Evolutionary conservation across 768 basidiomycete species (phyloP).

Genomic region (Macrocybe gigantea): DNA sequence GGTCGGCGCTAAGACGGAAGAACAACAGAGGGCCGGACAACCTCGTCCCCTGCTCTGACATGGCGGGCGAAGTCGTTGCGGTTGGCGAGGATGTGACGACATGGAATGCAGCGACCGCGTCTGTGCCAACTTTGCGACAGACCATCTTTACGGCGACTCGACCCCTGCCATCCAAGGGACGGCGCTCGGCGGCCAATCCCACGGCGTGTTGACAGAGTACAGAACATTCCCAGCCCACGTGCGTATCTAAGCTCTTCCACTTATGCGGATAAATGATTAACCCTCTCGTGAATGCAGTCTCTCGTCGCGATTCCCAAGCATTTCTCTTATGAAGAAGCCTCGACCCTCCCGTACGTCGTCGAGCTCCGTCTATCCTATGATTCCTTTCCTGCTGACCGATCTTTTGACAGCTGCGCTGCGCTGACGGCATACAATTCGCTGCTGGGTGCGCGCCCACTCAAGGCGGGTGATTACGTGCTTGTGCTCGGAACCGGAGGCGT

Average conservation of each 20-base stretch:
- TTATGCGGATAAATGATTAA: background rate
- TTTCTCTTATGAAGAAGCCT: conserved; percentile 57
- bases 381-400: background rate
- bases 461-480: conserved; percentile 55
- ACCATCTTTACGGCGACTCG: conserved; percentile 41
- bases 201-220: conserved; percentile 52
- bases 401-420: conserved; percentile 42
- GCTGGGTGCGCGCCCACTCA: conserved; percentile 40
- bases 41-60: conserved; percentile 40
- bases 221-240: conserved; percentile 43
- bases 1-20: background rate
- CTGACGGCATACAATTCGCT: conserved; percentile 63
- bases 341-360: conserved; percentile 48
- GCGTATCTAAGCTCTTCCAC: background rate
- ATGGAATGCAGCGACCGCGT: conserved; percentile 54
- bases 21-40: conserved; percentile 10
- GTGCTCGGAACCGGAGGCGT: conserved; percentile 54
- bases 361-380: background rate
- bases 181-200: conserved; percentile 38
- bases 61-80: conserved; percentile 51
- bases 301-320: conserved; percentile 50
- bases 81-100: conserved; percentile 35
- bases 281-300: conserved; percentile 20
- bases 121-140: conserved; percentile 44
- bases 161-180: conserved; percentile 25